Percentiles rank a stretch among this genome's conserved stretches.
These are phyloP conservation scores for Calocybe gambosa DNA, from an alignment of 1,284 basidiomycete genomes.

Conservation along the genomic window DNA sequence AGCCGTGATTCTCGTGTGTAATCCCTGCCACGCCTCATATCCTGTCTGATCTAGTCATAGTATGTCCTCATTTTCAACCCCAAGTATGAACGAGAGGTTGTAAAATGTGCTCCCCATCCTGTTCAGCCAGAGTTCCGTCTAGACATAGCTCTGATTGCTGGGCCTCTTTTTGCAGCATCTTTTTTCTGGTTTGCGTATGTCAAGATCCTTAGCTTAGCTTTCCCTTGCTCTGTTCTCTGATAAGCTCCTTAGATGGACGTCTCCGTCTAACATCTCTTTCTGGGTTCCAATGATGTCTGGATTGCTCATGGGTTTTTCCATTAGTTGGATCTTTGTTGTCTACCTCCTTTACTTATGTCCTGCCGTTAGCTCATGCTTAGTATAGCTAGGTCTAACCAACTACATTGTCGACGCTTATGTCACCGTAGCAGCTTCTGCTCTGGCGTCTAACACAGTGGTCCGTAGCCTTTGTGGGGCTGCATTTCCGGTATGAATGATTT, in stretches of 20 bases:
- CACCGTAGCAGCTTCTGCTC: constrained; percentile 49
- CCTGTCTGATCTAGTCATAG: constrained; percentile 30
- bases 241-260: constrained; percentile 38
- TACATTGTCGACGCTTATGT: constrained; percentile 59
- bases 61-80: constrained; percentile 50
- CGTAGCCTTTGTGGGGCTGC: constrained; percentile 51
- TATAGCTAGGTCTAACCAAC: constrained; percentile 45
- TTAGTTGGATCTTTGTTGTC: constrained; percentile 54
- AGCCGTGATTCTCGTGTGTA: constrained; percentile 37
- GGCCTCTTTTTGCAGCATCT: constrained; percentile 48
- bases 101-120: constrained; percentile 41
- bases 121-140: constrained; percentile 68
- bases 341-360: constrained; percentile 5
- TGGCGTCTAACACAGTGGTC: constrained; percentile 49
- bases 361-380: not conserved
- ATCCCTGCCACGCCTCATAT: constrained; percentile 14
- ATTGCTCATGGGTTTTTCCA: constrained; percentile 45
- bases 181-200: constrained; percentile 67
- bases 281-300: constrained; percentile 54
- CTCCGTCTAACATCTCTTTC: constrained; percentile 45
- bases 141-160: constrained; percentile 46
- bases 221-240: not conserved
- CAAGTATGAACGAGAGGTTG: constrained; percentile 41
- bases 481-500: constrained; percentile 42
- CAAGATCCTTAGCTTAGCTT: not conserved